phyloP scores from a whole-genome alignment of 208 protist genomes.

The Leishmania arabica region DNA sequence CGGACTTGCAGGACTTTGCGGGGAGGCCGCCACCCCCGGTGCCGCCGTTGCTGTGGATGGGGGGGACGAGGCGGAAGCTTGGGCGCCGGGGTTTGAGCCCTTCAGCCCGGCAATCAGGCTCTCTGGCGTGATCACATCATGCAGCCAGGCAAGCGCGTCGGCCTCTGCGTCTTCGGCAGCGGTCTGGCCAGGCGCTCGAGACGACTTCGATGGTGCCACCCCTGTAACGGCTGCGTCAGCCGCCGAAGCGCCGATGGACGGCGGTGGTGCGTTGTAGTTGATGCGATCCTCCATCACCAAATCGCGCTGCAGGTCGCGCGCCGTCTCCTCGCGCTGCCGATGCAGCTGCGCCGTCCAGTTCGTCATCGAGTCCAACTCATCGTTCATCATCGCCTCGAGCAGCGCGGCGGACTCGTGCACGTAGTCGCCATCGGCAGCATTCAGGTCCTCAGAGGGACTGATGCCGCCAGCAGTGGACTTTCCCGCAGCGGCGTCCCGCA shows the following conservation, averaged over 20 bases:
- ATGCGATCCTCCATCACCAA: conserved; percentile 58
- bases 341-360: conserved; percentile 22
- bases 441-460: conserved; percentile 5
- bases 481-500: conserved; percentile 21
- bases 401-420: conserved; percentile 77
- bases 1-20: conserved; percentile 3
- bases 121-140: conserved; percentile 76
- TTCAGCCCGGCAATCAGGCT: conserved; percentile 29
- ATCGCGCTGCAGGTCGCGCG: conserved; percentile 43
- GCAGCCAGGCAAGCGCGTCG: conserved; percentile 83
- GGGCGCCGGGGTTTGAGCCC: conserved; percentile 7
- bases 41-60: neutral
- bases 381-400: conserved; percentile 77
- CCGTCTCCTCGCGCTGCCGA: conserved; percentile 29
- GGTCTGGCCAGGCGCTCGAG: conserved; percentile 1
- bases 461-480: neutral
- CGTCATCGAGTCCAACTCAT: conserved; percentile 37
- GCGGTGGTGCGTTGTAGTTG: conserved; percentile 49
- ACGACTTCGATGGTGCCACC: conserved; percentile 2
- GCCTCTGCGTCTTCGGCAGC: conserved; percentile 28
- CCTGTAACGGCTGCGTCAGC: neutral
- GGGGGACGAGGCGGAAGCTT: conserved; percentile 2
- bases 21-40: neutral
- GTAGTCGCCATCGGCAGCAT: conserved; percentile 52
- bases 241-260: neutral